phyloP scores from a whole-genome alignment of 495 filamentous ascomycete genomes.

The Cercophora scortea region DNA sequence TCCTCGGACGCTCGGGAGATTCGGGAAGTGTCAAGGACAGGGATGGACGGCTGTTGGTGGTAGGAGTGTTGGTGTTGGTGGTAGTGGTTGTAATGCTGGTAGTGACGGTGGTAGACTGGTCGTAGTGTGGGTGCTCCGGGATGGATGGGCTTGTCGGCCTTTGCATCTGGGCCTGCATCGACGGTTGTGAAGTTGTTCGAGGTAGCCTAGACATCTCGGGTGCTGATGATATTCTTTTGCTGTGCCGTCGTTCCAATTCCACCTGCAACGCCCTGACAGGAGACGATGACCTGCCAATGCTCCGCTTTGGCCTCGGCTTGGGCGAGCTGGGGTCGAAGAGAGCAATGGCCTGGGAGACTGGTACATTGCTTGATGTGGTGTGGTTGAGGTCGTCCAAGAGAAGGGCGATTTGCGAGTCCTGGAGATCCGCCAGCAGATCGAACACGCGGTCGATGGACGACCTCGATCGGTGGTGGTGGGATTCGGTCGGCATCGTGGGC shows the following conservation, averaged over 20 bases:
- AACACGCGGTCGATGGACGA: constrained; percentile 34
- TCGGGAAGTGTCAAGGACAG: constrained; percentile 11
- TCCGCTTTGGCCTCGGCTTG: constrained; percentile 15
- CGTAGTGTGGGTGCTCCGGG: background rate
- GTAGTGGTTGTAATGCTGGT: background rate
- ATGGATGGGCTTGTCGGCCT: background rate
- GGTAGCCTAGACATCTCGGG: constrained; percentile 8
- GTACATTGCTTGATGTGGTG: constrained; percentile 30
- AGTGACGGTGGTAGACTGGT: background rate
- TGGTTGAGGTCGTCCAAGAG: constrained; percentile 31
- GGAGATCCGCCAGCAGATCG: constrained; percentile 29
- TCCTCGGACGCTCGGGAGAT: constrained; percentile 7
- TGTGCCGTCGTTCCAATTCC: constrained; percentile 27
- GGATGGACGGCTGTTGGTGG: constrained; percentile 4
- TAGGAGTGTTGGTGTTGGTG: background rate
- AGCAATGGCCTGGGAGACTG: constrained; percentile 27
- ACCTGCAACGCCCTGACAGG: constrained; percentile 24
- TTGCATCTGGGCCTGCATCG: background rate
- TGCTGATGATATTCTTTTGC: constrained; percentile 23
- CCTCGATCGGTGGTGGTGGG: constrained; percentile 22
- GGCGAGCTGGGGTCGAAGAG: constrained; percentile 20
- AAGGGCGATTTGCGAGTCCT: constrained; percentile 24
- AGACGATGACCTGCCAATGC: constrained; percentile 17
- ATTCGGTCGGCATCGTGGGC: constrained; percentile 22
- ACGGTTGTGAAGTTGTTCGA: constrained; percentile 3